Evolutionary conservation across 176 grass and related monocot genomes (phyloP), one percentile per base, ranked within the genome.

Genomic region (Secale cereale): DNA sequence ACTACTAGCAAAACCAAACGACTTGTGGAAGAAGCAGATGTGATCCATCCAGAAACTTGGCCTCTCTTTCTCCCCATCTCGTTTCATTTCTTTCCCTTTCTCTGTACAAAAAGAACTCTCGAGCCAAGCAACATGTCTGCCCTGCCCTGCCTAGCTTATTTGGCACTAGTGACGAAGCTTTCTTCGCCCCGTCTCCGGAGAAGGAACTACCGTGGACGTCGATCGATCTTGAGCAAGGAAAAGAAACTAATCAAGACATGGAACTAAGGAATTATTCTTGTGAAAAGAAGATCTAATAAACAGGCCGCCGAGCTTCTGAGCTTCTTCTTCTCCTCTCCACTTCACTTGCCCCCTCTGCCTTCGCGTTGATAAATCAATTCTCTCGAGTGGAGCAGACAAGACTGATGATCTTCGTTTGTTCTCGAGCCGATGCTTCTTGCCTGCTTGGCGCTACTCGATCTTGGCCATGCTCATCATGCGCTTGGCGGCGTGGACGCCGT

Each of bases 401-500:
- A 16, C 3, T 72, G 7, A 46, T 72, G 7, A 46, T 73, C 39
- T 46, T 64, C 2, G 16, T 50, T 48, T 71, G 22, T 14, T 23
- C 10, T 1, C 54, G 26, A 25, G 13, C 67, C n/a, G n/a, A n/a
- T 22, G 8, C 15, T n/a, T 50, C 22, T 10, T 37, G 50, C 19
- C 16, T 25, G 5, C 7, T 11, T 30, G n/a, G n/a, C n/a, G 5
- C 69, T 92, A 95, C 69, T 98, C 96, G 85, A 98, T 95, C 77
- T 95, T 98, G 41, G 96, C 81, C 83, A 94, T 79, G 72, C 89
- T 91, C 84, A 94, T 90, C 72, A 91, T 45, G 39, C 86, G 88
- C 52, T 91, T 89, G 33, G 91, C 83, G 56, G 80, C 85, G 50
- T 87, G 82, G 7, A 92, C 83, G 35, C 82, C 77, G 70, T 65